These are phyloP conservation scores for Fusarium napiforme DNA, from an alignment of 2,329 filamentous ascomycete species.

Conservation along the genomic window DNA sequence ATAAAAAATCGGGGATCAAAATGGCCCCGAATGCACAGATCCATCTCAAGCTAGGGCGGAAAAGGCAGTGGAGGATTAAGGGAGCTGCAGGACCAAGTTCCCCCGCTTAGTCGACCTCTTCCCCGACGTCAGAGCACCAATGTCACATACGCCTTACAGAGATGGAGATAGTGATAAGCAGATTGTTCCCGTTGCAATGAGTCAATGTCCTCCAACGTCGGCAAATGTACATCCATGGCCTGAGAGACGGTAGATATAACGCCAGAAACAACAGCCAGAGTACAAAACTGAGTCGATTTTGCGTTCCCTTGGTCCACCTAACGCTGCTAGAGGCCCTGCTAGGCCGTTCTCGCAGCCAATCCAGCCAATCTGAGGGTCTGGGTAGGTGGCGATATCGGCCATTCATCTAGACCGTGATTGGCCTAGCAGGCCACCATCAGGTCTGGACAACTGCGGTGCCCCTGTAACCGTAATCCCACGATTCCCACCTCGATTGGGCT, in stretches of 20 bases:
- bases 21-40: not conserved
- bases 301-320: not conserved
- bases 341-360: not conserved
- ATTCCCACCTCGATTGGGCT: not conserved
- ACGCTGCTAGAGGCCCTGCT: not conserved
- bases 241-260: not conserved
- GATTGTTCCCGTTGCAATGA: not conserved
- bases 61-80: not conserved
- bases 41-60: not conserved
- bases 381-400: not conserved
- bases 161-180: not conserved
- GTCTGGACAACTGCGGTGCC: not conserved
- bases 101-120: conserved; percentile 4
- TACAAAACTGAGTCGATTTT: not conserved
- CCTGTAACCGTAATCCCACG: not conserved
- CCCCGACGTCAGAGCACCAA: not conserved
- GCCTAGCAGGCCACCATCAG: not conserved
- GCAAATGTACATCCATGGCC: not conserved
- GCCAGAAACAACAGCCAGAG: not conserved
- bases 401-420: not conserved
- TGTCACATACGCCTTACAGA: not conserved
- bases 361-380: not conserved
- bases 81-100: conserved; percentile 18
- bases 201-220: not conserved
- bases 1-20: not conserved